Conservation (phyloP, 257 asterid genomes). For the Solanum chilense region DNA sequence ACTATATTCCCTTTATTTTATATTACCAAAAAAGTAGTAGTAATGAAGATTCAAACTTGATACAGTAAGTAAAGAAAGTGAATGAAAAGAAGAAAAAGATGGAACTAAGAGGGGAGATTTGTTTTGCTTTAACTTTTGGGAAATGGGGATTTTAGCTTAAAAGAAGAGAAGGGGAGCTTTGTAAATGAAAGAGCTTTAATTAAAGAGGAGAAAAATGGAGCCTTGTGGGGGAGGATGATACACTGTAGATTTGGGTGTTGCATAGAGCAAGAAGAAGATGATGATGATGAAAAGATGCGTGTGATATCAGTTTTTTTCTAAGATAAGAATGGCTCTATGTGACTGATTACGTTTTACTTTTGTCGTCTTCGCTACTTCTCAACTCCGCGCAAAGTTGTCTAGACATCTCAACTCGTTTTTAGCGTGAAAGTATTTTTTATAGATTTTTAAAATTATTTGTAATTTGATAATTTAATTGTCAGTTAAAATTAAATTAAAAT, state of each 20-base stretch:
- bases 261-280: not conserved
- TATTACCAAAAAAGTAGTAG: not conserved
- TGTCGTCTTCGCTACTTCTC: not conserved
- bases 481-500: not conserved
- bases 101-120: not conserved
- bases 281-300: not conserved
- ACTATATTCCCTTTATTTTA: not conserved
- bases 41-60: not conserved
- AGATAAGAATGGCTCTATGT: not conserved
- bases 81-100: not conserved
- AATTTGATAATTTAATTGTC: rapidly evolving
- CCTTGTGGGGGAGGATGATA: not conserved
- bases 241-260: not conserved
- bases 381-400: rapidly evolving
- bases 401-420: no score
- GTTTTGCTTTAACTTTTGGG: not conserved
- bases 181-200: not conserved
- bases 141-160: not conserved
- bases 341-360: not conserved
- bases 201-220: not conserved
- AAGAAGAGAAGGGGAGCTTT: not conserved
- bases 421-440: rapidly evolving
- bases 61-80: not conserved
- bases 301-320: not conserved
- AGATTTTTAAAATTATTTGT: no score